Evolutionary conservation across 371 early-diverging fungal genomes (phyloP).

Genomic region (Mucor lusitanicus): DNA sequence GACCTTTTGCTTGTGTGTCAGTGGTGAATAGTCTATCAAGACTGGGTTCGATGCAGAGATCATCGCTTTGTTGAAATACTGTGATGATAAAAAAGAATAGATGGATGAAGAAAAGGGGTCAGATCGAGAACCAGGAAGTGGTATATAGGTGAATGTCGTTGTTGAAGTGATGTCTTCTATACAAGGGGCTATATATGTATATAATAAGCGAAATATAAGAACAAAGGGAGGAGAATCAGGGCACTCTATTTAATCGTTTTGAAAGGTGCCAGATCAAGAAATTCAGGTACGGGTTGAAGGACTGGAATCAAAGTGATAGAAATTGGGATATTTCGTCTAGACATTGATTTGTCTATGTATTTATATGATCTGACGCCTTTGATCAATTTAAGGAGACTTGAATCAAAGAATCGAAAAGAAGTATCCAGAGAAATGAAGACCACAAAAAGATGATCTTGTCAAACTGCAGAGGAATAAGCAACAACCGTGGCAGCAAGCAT

Average conservation of each 20-base stretch:
- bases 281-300: not conserved
- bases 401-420: not conserved
- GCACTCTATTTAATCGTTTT: not conserved
- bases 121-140: not conserved
- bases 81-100: not conserved
- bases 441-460: not conserved
- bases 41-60: constrained; percentile 1
- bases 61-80: not conserved
- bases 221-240: not conserved
- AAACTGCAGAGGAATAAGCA: not conserved
- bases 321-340: too few relatives aligned
- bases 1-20: not conserved
- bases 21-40: not conserved
- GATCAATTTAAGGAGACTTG: not conserved
- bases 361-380: not conserved
- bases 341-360: not conserved
- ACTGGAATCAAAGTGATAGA: not conserved
- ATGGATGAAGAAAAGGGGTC: not conserved
- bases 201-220: too few relatives aligned
- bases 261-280: not conserved
- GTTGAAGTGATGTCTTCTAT: not conserved
- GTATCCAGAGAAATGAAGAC: not conserved
- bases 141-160: not conserved
- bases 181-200: not conserved
- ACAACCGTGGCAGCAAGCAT: not conserved